Conservation (phyloP, 2,329 filamentous ascomycete genomes). For the Orbilia oligospora region DNA sequence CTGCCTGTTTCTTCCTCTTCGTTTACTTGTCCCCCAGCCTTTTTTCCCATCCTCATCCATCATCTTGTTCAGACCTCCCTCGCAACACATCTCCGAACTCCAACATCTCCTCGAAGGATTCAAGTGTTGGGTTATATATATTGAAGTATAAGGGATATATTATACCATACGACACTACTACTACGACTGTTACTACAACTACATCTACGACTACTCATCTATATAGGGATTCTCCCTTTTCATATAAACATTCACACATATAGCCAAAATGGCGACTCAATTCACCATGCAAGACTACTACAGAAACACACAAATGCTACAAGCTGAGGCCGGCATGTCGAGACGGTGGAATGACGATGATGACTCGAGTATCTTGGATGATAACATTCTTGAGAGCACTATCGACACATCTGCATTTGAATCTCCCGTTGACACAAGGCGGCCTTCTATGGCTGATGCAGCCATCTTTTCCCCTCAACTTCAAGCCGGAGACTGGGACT, state of each 20-base stretch:
- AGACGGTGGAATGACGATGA: slow-evolving; percentile 64
- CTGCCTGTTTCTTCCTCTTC: slow-evolving; percentile 33
- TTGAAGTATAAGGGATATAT: slow-evolving; percentile 16
- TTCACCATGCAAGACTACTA: slow-evolving; percentile 60
- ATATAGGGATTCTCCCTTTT: slow-evolving; percentile 51
- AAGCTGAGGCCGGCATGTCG: slow-evolving; percentile 59
- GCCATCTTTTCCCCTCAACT: slow-evolving; percentile 69
- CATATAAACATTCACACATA: slow-evolving; percentile 33
- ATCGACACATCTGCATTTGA: slow-evolving; percentile 64
- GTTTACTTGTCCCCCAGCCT: slow-evolving; percentile 53
- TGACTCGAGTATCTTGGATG: slow-evolving; percentile 64
- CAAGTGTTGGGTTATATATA: slow-evolving; percentile 44
- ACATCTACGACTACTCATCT: slow-evolving; percentile 42
- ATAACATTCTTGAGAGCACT: slow-evolving; percentile 65
- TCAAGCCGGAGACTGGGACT: slow-evolving; percentile 72
- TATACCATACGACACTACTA: slow-evolving; percentile 4
- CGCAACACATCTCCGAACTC: slow-evolving; percentile 56
- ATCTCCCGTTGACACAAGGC: slow-evolving; percentile 63
- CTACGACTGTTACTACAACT: background rate
- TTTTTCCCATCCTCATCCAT: slow-evolving; percentile 44
- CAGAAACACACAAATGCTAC: slow-evolving; percentile 58
- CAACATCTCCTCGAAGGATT: slow-evolving; percentile 58
- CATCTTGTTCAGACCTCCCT: slow-evolving; percentile 59
- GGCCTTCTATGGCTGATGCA: slow-evolving; percentile 57
- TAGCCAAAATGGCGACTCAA: slow-evolving; percentile 50